A percentile compares a stretch with the other conserved stretches of the same genome.
Conservation (phyloP, 768 basidiomycete genomes). For the Sistotremastrum niveocremeum region DNA sequence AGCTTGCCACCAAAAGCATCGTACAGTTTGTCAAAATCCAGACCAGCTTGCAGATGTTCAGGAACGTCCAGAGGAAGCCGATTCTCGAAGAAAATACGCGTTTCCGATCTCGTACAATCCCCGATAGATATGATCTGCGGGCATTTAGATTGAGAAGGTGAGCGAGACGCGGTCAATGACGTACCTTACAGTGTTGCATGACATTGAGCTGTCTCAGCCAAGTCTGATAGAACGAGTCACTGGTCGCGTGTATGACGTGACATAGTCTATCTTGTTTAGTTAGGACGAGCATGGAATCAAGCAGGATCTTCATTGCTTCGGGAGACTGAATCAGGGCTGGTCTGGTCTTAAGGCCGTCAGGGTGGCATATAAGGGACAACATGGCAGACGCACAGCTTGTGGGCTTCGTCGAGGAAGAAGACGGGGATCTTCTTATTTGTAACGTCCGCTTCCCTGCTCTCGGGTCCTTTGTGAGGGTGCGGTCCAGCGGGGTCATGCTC, state of each 20-base stretch:
- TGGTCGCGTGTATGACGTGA: conserved; percentile 72
- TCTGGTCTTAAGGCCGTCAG: conserved; percentile 18
- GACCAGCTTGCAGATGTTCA: conserved; percentile 34
- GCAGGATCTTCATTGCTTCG: conserved; percentile 71
- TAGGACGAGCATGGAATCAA: conserved; percentile 76
- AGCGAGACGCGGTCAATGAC: background rate
- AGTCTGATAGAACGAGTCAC: conserved; percentile 76
- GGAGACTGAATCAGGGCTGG: conserved; percentile 63
- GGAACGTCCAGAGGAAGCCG: conserved; percentile 57
- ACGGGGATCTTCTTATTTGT: conserved; percentile 57
- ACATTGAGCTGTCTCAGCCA: conserved; percentile 71
- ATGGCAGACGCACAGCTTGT: conserved; percentile 45
- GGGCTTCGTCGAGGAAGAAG: conserved; percentile 77
- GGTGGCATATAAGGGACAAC: conserved; percentile 1
- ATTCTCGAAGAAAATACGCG: conserved; percentile 50
- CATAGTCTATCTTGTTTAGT: conserved; percentile 81
- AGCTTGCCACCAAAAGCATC: conserved; percentile 77
- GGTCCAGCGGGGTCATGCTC: conserved; percentile 22
- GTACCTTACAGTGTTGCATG: conserved; percentile 71
- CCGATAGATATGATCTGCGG: conserved; percentile 62
- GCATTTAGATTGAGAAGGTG: background rate
- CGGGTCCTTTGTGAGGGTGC: too few relatives aligned
- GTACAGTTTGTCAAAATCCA: conserved; percentile 63
- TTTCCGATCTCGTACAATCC: conserved; percentile 64
- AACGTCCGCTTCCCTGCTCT: background rate